Conservation (phyloP, 192 early-diverging fungal genomes). For the Coemansia sp. region DNA sequence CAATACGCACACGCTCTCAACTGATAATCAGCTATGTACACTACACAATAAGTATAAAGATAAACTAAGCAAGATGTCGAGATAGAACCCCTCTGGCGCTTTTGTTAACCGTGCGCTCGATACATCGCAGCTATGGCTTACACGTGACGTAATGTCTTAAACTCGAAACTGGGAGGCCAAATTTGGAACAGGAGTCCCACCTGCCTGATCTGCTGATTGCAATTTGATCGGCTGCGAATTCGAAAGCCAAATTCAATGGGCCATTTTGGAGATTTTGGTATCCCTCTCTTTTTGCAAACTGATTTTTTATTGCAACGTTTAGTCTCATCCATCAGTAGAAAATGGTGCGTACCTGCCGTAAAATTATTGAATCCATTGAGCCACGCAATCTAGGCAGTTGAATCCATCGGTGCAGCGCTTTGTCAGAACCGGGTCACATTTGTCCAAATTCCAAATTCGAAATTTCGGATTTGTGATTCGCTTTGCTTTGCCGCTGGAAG, state of each 20-base stretch:
- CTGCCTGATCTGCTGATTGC: neutral
- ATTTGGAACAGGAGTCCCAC: neutral
- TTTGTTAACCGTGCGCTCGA: slow-evolving; percentile 2
- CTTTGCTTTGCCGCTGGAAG: neutral
- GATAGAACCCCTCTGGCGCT: neutral
- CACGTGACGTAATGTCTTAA: slow-evolving; percentile 6
- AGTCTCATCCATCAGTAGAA: slow-evolving; percentile 15
- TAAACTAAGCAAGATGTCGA: neutral
- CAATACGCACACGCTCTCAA: neutral
- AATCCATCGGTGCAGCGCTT: neutral
- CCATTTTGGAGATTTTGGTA: neutral
- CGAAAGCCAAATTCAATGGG: neutral
- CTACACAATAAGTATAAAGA: neutral
- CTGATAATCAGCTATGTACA: slow-evolving; percentile 3
- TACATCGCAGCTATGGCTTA: slow-evolving; percentile 5
- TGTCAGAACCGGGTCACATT: neutral
- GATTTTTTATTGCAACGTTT: slow-evolving; percentile 6
- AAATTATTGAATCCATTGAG: slow-evolving; percentile 2
- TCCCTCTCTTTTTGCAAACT: slow-evolving; percentile 24
- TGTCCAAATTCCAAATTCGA: slow-evolving; percentile 2
- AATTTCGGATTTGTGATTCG: slow-evolving; percentile 3
- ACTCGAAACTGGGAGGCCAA: neutral
- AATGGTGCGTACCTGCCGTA: slow-evolving; percentile 7
- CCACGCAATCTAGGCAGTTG: neutral
- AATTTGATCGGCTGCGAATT: neutral